Conservation (phyloP, 2,329 filamentous ascomycete genomes). For the Lasiodiplodia hormozganensis region DNA sequence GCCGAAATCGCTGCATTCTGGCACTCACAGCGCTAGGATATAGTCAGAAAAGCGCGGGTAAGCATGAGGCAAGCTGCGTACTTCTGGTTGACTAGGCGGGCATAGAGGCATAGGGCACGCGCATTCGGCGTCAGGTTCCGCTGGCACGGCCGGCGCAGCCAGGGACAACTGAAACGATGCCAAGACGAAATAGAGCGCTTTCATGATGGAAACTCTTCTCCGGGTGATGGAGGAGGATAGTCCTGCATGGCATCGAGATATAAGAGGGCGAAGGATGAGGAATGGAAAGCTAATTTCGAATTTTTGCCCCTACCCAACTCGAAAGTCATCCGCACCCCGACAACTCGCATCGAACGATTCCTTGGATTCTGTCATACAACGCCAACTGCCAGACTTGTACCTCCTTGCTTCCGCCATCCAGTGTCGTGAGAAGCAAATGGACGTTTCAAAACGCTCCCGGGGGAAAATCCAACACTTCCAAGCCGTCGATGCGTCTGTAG, state of each 20-base stretch:
- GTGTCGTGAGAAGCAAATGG: background rate
- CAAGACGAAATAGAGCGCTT: conserved; percentile 3
- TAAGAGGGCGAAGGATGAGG: conserved; percentile 2
- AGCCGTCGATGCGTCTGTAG: background rate
- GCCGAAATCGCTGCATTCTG: background rate
- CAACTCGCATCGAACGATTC: background rate
- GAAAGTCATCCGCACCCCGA: conserved; percentile 3
- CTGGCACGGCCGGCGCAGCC: background rate
- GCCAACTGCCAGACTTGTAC: background rate
- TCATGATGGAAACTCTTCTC: conserved; percentile 10
- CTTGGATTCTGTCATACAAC: conserved; percentile 7
- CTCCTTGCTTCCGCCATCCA: conserved; percentile 13
- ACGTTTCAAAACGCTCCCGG: background rate
- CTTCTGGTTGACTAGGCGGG: conserved; percentile 2
- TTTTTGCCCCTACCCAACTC: conserved; percentile 15
- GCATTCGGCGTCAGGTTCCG: background rate
- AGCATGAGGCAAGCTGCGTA: background rate
- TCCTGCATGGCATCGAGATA: background rate
- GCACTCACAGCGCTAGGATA: conserved; percentile 9
- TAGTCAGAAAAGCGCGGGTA: background rate
- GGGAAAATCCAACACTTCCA: background rate
- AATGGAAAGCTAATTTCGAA: conserved; percentile 23
- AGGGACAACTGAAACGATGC: background rate
- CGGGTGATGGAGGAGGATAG: background rate
- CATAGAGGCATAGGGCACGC: conserved; percentile 11